phyloP scores from a whole-genome alignment of 2,329 filamentous ascomycete genomes.

The Colletotrichum navitas region DNA sequence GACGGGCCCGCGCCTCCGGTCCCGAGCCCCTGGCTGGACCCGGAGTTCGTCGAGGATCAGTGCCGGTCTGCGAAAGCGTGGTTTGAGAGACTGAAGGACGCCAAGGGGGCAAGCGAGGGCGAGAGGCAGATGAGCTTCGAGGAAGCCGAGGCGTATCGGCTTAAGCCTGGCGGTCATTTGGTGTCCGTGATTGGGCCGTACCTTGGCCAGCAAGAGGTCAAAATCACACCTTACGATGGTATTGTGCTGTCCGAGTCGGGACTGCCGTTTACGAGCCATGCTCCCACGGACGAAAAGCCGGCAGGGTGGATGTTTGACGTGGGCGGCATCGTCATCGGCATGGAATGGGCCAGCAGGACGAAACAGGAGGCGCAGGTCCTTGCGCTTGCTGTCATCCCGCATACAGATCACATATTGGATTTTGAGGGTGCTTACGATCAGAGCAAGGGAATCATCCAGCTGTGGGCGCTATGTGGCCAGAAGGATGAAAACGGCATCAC shows the following conservation, averaged over 20 bases:
- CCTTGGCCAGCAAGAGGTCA: slow-evolving; percentile 48
- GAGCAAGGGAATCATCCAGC: slow-evolving; percentile 62
- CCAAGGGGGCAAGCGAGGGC: background rate
- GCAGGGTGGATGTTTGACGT: slow-evolving; percentile 67
- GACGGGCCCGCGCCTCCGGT: slow-evolving; percentile 27
- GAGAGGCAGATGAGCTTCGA: slow-evolving; percentile 40
- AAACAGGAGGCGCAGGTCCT: slow-evolving; percentile 60
- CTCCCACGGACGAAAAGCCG: slow-evolving; percentile 44
- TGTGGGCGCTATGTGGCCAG: slow-evolving; percentile 62
- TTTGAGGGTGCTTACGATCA: slow-evolving; percentile 55
- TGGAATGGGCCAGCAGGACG: slow-evolving; percentile 64
- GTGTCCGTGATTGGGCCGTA: slow-evolving; percentile 52
- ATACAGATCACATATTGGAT: slow-evolving; percentile 62
- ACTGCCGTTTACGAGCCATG: slow-evolving; percentile 48
- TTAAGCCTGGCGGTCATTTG: slow-evolving; percentile 46
- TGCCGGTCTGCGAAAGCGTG: slow-evolving; percentile 21
- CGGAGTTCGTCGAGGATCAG: slow-evolving; percentile 39
- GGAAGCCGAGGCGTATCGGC: slow-evolving; percentile 49
- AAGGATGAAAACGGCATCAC: slow-evolving; percentile 48
- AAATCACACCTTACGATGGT: slow-evolving; percentile 47
- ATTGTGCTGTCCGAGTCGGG: slow-evolving; percentile 48
- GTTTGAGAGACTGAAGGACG: slow-evolving; percentile 34
- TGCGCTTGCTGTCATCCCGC: slow-evolving; percentile 64
- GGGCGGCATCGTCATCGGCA: slow-evolving; percentile 64
- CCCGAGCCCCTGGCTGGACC: slow-evolving; percentile 43